A percentile compares a stretch with the other conserved stretches of the same genome.
Conservation (phyloP, 1,284 basidiomycete genomes). For the Naganishia albida region DNA sequence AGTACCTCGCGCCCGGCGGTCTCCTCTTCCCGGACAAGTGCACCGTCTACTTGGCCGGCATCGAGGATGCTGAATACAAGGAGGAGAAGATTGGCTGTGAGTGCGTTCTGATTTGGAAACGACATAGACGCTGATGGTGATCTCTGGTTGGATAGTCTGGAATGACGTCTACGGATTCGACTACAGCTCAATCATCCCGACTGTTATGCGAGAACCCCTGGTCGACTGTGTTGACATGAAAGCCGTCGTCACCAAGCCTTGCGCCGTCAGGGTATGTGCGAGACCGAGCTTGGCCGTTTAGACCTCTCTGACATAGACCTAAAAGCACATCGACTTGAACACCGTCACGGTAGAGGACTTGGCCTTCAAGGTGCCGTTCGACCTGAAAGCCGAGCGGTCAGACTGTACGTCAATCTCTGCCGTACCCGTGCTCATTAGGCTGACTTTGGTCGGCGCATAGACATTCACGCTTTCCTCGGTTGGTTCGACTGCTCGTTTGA, state of each 20-base stretch:
- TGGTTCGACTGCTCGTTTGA: conserved; percentile 99
- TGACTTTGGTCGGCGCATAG: conserved; percentile 55
- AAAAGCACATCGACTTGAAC: conserved; percentile 80
- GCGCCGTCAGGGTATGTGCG: conserved; percentile 69
- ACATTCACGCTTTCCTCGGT: conserved; percentile 97
- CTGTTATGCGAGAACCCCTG: conserved; percentile 91
- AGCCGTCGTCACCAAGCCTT: conserved; percentile 87
- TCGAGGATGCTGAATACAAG: conserved; percentile 99
- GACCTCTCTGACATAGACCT: background rate
- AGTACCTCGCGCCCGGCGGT: conserved; percentile 78
- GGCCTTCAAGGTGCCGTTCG: conserved; percentile 78
- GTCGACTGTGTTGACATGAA: conserved; percentile 97
- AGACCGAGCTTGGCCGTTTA: background rate
- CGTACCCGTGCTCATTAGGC: background rate
- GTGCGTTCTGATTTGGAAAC: conserved; percentile 40
- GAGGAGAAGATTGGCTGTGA: conserved; percentile 99
- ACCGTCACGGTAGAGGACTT: conserved; percentile 96
- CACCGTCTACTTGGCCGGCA: conserved; percentile 89
- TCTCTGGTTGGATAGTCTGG: conserved; percentile 69
- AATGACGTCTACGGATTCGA: conserved; percentile 99
- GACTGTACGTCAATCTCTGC: conserved; percentile 68
- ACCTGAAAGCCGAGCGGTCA: conserved; percentile 78
- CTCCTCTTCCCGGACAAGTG: conserved; percentile 96
- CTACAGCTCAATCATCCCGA: conserved; percentile 99
- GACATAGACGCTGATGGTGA: background rate